A percentile compares a stretch with the other conserved stretches of the same genome.
Conservation (phyloP, 148 eudicot genomes). For the Fagopyrum esculentum region DNA sequence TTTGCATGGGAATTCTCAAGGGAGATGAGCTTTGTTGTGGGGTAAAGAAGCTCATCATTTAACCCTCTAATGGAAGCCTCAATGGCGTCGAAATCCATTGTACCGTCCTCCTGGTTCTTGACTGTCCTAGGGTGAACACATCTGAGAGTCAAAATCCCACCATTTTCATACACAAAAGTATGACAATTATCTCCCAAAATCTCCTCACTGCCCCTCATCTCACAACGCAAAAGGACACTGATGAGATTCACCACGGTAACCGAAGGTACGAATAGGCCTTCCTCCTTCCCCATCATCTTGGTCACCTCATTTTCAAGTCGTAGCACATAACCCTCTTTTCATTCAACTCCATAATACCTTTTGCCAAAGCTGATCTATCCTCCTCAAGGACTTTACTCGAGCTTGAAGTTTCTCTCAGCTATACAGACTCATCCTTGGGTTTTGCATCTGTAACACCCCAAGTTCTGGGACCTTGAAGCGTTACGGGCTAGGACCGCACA, state of each 20-base stretch:
- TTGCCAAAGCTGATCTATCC: too few relatives aligned
- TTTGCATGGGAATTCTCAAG: constrained; percentile 91
- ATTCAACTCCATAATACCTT: too few relatives aligned
- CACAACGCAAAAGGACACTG: constrained; percentile 80
- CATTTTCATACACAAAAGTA: constrained; percentile 84
- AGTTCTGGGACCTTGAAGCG: too few relatives aligned
- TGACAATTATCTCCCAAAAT: constrained; percentile 83
- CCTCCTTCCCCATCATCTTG: constrained; percentile 75
- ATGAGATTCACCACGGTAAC: constrained; percentile 98
- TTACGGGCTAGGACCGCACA: too few relatives aligned
- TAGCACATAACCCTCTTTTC: not conserved
- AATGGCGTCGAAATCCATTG: constrained; percentile 73
- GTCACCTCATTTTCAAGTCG: constrained; percentile 80
- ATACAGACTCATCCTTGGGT: too few relatives aligned
- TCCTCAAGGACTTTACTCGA: too few relatives aligned
- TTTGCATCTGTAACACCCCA: too few relatives aligned
- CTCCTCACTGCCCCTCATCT: constrained; percentile 85
- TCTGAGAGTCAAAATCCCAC: constrained; percentile 90
- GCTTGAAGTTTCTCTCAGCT: too few relatives aligned
- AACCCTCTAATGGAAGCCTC: constrained; percentile 78
- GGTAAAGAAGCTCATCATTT: constrained; percentile 46
- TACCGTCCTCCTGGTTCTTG: constrained; percentile 76
- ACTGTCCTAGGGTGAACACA: constrained; percentile 92
- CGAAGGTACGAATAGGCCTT: constrained; percentile 85
- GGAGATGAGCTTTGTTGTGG: constrained; percentile 80